Evolutionary conservation across 1,139 yeast genomes (phyloP).

Genomic region (Wickerhamomyces sp.): DNA sequence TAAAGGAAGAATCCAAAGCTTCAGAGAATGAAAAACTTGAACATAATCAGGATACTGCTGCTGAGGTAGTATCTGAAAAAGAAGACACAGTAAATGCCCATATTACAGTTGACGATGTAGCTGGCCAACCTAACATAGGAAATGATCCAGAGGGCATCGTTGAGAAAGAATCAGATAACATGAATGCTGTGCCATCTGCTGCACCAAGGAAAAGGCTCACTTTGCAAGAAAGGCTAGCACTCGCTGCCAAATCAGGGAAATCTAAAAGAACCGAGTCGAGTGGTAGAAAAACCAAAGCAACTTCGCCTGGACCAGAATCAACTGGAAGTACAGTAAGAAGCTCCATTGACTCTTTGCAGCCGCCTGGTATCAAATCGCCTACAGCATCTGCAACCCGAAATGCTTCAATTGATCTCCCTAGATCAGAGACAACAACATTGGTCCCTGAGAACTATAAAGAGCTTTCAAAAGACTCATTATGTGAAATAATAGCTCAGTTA

Average conservation of each 20-base stretch:
- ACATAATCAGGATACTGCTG: no score
- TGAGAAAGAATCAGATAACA: no score
- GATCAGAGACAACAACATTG: slow-evolving; percentile 1
- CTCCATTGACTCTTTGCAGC: background rate
- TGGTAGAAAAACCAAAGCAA: background rate
- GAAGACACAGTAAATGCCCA: no score
- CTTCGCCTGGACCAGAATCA: slow-evolving; percentile 7
- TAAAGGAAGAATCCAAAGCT: background rate
- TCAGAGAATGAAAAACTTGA: background rate
- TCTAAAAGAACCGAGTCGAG: slow-evolving; percentile 14
- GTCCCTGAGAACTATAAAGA: slow-evolving; percentile 21
- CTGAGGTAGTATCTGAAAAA: no score
- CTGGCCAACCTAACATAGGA: background rate
- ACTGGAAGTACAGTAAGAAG: background rate
- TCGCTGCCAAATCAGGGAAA: slow-evolving; percentile 61
- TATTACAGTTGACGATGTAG: background rate
- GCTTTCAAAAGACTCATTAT: slow-evolving; percentile 17
- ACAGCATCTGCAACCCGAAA: slow-evolving; percentile 5
- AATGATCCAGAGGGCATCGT: background rate
- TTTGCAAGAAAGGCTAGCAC: slow-evolving; percentile 64
- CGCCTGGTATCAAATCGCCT: background rate
- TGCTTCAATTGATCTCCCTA: slow-evolving; percentile 7
- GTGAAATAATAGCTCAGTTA: slow-evolving; percentile 19
- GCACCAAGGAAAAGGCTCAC: slow-evolving; percentile 23
- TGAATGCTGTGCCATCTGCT: no score